phyloP scores from a whole-genome alignment of 495 filamentous ascomycete species.

The Saxophila tyrrhenica region DNA sequence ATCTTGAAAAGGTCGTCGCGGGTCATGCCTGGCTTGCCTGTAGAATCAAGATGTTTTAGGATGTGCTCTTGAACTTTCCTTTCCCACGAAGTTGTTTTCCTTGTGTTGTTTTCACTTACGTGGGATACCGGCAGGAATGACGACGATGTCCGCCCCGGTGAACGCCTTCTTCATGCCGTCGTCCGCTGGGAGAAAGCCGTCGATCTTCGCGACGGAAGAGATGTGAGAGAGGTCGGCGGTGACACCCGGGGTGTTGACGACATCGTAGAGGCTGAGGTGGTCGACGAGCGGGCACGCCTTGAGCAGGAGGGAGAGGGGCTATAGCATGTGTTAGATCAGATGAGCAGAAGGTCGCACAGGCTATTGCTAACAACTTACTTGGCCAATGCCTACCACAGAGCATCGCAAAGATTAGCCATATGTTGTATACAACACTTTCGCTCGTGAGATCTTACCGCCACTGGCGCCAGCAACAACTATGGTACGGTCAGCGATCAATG shows the following conservation, averaged over 20 bases:
- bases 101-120: constrained; percentile 43
- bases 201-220: constrained; percentile 84
- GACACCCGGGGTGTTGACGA: constrained; percentile 95
- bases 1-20: constrained; percentile 91
- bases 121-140: constrained; percentile 96
- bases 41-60: neutral
- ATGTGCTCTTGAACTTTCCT: neutral
- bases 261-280: constrained; percentile 94
- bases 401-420: too few relatives aligned
- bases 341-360: too few relatives aligned
- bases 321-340: neutral
- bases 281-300: constrained; percentile 77
- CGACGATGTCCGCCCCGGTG: constrained; percentile 83
- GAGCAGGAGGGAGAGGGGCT: constrained; percentile 92
- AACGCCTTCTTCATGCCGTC: constrained; percentile 82
- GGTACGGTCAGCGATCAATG: neutral
- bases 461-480: neutral
- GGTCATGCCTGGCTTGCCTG: constrained; percentile 98
- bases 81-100: neutral
- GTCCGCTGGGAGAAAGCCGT: constrained; percentile 78
- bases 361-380: too few relatives aligned
- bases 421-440: too few relatives aligned
- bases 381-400: neutral
- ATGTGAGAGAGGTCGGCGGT: constrained; percentile 95
- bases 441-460: too few relatives aligned